Conservation (phyloP, 495 filamentous ascomycete genomes). For the Aspergillus panamensis region DNA sequence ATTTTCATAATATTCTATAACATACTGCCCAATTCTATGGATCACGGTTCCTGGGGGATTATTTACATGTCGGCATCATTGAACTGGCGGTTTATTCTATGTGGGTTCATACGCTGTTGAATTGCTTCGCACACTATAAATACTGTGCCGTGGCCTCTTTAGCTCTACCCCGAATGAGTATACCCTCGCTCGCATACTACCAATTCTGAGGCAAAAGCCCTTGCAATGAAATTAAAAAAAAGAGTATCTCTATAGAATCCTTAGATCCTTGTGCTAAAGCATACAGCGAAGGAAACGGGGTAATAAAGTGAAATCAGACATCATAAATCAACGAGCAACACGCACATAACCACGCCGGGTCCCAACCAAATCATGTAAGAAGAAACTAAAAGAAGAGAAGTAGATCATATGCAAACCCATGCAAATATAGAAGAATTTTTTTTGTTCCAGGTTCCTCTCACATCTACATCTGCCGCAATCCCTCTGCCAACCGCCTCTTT, state of each 20-base stretch:
- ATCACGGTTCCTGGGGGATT: not conserved
- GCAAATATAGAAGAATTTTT: conserved; percentile 19
- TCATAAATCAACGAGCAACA: conserved; percentile 22
- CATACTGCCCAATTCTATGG: not conserved
- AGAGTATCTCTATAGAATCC: conserved; percentile 31
- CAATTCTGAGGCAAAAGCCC: not conserved
- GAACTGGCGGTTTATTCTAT: not conserved
- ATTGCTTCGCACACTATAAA: not conserved
- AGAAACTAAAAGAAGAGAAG: conserved; percentile 22
- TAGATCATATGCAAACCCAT: conserved; percentile 28
- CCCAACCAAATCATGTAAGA: conserved; percentile 39
- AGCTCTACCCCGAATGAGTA: not conserved
- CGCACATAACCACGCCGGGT: conserved; percentile 40
- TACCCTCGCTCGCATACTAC: not conserved
- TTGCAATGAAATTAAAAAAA: conserved; percentile 14
- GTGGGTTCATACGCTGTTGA: not conserved
- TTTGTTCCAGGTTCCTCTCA: conserved; percentile 2
- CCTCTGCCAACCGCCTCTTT: conserved; percentile 85
- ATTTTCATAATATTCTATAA: conserved; percentile 7
- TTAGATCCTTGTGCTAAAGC: conserved; percentile 11
- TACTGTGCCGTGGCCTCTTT: not conserved
- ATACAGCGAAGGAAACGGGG: conserved; percentile 14
- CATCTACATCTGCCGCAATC: conserved; percentile 69
- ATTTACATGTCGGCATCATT: not conserved
- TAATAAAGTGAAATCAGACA: conserved; percentile 16